Conservation (phyloP, 352 stramenopile genomes). For the Phytophthora sojae region DNA sequence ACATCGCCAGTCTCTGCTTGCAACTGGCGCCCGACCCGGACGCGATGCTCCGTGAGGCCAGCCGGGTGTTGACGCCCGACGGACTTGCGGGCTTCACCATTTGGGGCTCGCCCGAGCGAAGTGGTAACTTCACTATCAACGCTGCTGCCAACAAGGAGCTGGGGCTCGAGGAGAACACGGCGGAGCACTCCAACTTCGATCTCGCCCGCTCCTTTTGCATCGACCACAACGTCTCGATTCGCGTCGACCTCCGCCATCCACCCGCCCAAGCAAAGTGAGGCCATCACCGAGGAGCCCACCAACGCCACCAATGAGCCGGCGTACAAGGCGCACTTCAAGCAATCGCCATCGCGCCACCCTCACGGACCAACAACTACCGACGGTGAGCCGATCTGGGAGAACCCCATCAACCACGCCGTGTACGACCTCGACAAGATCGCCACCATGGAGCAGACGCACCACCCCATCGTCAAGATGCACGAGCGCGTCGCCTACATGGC, state of each 20-base stretch:
- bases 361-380: no score
- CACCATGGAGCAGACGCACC: slow-evolving; percentile 41
- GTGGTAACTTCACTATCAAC: slow-evolving; percentile 39
- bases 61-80: slow-evolving; percentile 39
- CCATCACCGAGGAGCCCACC: slow-evolving; percentile 8
- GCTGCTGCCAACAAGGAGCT: slow-evolving; percentile 32
- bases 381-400: slow-evolving; percentile 62
- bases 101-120: slow-evolving; percentile 48
- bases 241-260: slow-evolving; percentile 4
- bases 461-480: slow-evolving; percentile 30
- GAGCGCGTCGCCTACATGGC: slow-evolving; percentile 41
- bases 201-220: not conserved
- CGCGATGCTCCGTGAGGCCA: slow-evolving; percentile 50
- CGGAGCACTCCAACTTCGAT: slow-evolving; percentile 45
- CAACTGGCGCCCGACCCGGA: slow-evolving; percentile 55
- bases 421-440: slow-evolving; percentile 46
- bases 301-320: slow-evolving; percentile 19
- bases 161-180: slow-evolving; percentile 28
- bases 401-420: slow-evolving; percentile 43
- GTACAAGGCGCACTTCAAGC: slow-evolving; percentile 29
- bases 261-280: not conserved
- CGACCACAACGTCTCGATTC: slow-evolving; percentile 7
- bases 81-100: slow-evolving; percentile 62
- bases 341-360: not conserved
- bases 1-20: slow-evolving; percentile 53